Evolutionary conservation across 2,329 filamentous ascomycete species (phyloP), one percentile per base, ranked within the genome.

Genomic region (Aaosphaeria pasadenensis): DNA sequence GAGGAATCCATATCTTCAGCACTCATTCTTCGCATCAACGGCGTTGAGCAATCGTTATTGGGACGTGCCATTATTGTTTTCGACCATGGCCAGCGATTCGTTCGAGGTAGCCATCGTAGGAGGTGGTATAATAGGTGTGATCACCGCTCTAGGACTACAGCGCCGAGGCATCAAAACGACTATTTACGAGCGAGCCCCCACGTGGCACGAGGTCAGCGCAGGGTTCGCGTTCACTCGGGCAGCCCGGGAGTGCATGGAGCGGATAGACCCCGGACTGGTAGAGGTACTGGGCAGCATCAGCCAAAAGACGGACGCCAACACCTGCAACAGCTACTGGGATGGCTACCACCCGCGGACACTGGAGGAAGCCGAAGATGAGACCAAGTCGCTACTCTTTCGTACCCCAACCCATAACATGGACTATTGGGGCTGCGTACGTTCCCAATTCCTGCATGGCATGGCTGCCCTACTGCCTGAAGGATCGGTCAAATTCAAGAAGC

Each of bases 291-390:
- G 36, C 11, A 31, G 45, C 5, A 40, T 47, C 7, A 40, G 49
- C 6, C 28, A 42, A 11, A 11, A 32, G 41, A 49, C 43, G 24
- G 30, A 41, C 39, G 9, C 30, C 28, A 7, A 9, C n/a, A 41
- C 24, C 11, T 49, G 28, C 28, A 44, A 44, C 40, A 28, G 42
- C 42, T 49, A 52, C 41, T 49, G 47, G 47, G 43, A 52, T 28
- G 47, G 31, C 4, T 49, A 31, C 17, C 35, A 49, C 33, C 40
- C 32, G 11, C 29, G 5, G 17, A 47, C 11, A 11, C 30, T 30
- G 30, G 9, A 42, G 11, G 45, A 36, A n/a, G 33, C n/a, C 28
- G 30, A 31, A 35, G 30, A 17, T 30, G 39, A 39, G 28, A 30
- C 28, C n/a, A 32, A 41, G 28, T n/a, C 17, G 30, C 42, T 51